Percentiles rank a stretch among this genome's conserved stretches.
phyloP scores from a whole-genome alignment of 805 yeast genomes.

The Saturnispora ahearnii region DNA sequence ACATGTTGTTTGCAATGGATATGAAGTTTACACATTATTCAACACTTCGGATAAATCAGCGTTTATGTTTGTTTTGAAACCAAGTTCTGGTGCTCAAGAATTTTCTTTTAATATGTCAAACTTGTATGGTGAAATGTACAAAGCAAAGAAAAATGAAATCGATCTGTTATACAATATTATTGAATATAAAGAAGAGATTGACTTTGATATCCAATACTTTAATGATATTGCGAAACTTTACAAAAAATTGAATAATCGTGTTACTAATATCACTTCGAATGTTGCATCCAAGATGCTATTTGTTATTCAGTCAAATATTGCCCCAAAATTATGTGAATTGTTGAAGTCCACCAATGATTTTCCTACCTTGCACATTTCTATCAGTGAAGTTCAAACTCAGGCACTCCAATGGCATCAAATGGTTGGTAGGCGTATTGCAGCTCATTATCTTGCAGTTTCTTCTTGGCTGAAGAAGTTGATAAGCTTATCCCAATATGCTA shows the following conservation, averaged over 20 bases:
- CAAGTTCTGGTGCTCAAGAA: slow-evolving; percentile 57
- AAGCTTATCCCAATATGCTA: slow-evolving; percentile 58
- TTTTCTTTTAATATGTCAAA: slow-evolving; percentile 46
- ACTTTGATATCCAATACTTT: slow-evolving; percentile 47
- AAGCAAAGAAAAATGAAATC: slow-evolving; percentile 38
- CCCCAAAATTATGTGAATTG: slow-evolving; percentile 36
- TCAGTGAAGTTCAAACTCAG: slow-evolving; percentile 53
- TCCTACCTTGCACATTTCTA: slow-evolving; percentile 55
- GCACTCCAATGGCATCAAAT: slow-evolving; percentile 76
- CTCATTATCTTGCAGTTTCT: slow-evolving; percentile 65
- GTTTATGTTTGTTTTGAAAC: slow-evolving; percentile 53
- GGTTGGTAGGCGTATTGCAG: slow-evolving; percentile 53
- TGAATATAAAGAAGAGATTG: slow-evolving; percentile 42
- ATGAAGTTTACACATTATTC: slow-evolving; percentile 64
- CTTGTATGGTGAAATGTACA: slow-evolving; percentile 46
- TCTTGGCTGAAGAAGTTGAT: slow-evolving; percentile 63
- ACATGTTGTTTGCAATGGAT: slow-evolving; percentile 64
- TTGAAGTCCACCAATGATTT: slow-evolving; percentile 42
- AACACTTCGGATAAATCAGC: slow-evolving; percentile 51
- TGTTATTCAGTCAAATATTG: slow-evolving; percentile 65
- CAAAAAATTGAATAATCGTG: slow-evolving; percentile 45
- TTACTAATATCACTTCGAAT: slow-evolving; percentile 53
- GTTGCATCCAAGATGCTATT: slow-evolving; percentile 57
- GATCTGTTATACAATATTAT: slow-evolving; percentile 37
- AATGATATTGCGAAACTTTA: slow-evolving; percentile 47